Percentiles rank a stretch among this genome's conserved stretches.
These are phyloP conservation scores for Exophiala xenobiotica DNA, from an alignment of 2,329 filamentous ascomycete genomes.

Conservation along the genomic window DNA sequence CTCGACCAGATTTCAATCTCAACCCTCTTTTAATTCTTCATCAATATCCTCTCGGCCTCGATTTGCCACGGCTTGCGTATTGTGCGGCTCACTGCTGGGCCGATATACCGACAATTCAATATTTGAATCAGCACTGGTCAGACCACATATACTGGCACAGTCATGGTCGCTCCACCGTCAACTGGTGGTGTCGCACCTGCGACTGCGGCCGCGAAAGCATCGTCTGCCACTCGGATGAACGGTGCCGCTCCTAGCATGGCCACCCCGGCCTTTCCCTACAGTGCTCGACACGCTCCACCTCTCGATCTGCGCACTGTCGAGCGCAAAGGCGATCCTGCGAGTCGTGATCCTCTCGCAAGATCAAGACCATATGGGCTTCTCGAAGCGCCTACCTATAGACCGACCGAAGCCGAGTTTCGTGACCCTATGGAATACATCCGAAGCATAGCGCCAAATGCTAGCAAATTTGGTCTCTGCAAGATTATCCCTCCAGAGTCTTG, in stretches of 20 bases:
- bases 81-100: too few species aligned
- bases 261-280: slow-evolving; percentile 57
- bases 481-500: slow-evolving; percentile 90
- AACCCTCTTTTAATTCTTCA: slow-evolving; percentile 2
- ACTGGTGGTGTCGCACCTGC: slow-evolving; percentile 36
- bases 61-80: too few species aligned
- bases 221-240: slow-evolving; percentile 39
- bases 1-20: slow-evolving; percentile 8
- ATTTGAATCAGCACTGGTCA: neutral
- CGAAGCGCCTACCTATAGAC: slow-evolving; percentile 86
- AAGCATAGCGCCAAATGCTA: slow-evolving; percentile 84
- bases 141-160: slow-evolving; percentile 25
- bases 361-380: slow-evolving; percentile 78
- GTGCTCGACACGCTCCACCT: slow-evolving; percentile 63
- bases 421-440: slow-evolving; percentile 92
- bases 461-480: slow-evolving; percentile 88
- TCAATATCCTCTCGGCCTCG: too few species aligned
- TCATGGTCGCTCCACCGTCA: slow-evolving; percentile 49
- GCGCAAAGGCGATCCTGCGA: slow-evolving; percentile 77
- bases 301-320: slow-evolving; percentile 89
- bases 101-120: neutral
- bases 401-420: slow-evolving; percentile 90
- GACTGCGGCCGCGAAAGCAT: slow-evolving; percentile 22
- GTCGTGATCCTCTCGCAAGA: slow-evolving; percentile 73
- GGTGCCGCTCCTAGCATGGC: slow-evolving; percentile 46